Base-by-base conservation (phyloP, 2,329 filamentous ascomycete genomes). In the Thielaviopsis ethacetica region DNA sequence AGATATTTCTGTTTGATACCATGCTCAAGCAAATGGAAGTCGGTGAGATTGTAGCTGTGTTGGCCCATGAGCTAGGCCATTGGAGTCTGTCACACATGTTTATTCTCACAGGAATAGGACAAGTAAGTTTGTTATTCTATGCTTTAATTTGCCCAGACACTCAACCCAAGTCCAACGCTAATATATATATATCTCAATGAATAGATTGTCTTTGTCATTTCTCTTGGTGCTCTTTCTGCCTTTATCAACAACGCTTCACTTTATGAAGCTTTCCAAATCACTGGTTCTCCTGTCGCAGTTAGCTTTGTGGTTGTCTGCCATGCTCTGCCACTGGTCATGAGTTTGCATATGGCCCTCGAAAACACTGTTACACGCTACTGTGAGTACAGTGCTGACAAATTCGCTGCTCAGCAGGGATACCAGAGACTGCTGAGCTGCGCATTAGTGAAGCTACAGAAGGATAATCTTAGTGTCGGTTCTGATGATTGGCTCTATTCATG, bases 1-100 rank as follows among this genome's bases (percentile, higher is more conserved):
- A 97, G 76, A 98, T 98, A 75, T 93, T 98, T 67, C 94, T 98
- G 68, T 98, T 95, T 70, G 93, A 98, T 70, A 98, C 93, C 5
- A 75, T 98, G 63, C 90, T 98, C 63, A 91, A 96, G 73, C 95
- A 97, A 80, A 93, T 86, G 70, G 82, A 91, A 63, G 84, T 87
- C 5, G 80, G 93, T 68, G 93, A 98, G 72, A 90, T 98, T 47
- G 88, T 95, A 61, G 91, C 93, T 64, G 91, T 98, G 56, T 26
- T 26, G 6, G 3, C 24, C 24, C 24, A 26, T 70, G 24, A 26
- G 24, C 24, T 26, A 26, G 24, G 24, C 24, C 24, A 26, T 41
- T 41, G 34, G 34, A 41, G 9, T 9, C 34, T 41, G 9, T 41
- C 34, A 17, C 34, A 41, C 34, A 41, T 17, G 34, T 41, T 12